A percentile compares a stretch with the other conserved stretches of the same genome.
These are phyloP conservation scores for Rhodotorula paludigena DNA, from an alignment of 768 basidiomycete genomes.

Conservation along the genomic window DNA sequence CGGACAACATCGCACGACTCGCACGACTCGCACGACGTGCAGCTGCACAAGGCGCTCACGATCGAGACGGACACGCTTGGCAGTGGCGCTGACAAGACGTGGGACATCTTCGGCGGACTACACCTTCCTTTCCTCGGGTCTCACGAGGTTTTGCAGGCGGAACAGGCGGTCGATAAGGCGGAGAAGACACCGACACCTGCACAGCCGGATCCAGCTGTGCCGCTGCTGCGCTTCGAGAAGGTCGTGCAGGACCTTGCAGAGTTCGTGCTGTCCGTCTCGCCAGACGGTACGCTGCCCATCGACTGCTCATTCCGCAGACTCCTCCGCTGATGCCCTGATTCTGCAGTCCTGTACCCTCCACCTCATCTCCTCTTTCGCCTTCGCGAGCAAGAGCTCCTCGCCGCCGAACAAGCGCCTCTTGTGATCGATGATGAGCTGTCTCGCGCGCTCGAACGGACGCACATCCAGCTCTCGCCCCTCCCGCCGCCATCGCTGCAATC, in stretches of 20 bases:
- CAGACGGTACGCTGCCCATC: conserved; percentile 12
- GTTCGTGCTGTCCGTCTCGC: conserved; percentile 28
- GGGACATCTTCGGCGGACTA: background rate
- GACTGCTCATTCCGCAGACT: background rate
- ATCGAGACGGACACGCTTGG: background rate
- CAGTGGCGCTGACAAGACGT: background rate
- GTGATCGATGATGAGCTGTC: too few relatives aligned
- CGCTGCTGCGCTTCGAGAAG: conserved; percentile 31
- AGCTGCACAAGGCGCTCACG: background rate
- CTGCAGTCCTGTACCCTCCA: conserved; percentile 24
- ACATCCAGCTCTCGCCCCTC: too few relatives aligned
- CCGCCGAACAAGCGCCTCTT: background rate
- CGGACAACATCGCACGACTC: too few relatives aligned
- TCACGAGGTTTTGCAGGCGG: too few relatives aligned
- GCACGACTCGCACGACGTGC: background rate
- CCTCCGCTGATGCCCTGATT: background rate
- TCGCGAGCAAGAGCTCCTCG: conserved; percentile 28
- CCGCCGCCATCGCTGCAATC: background rate
- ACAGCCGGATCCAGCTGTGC: background rate
- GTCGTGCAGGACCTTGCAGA: conserved; percentile 30
- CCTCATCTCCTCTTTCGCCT: conserved; percentile 32
- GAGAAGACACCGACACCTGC: background rate
- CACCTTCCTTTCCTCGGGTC: background rate
- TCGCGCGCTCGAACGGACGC: too few relatives aligned
- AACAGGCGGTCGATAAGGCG: background rate